Evolutionary conservation across 2,329 filamentous ascomycete genomes (phyloP), one percentile per base, ranked within the genome.

Genomic region (Claviceps maximensis): DNA sequence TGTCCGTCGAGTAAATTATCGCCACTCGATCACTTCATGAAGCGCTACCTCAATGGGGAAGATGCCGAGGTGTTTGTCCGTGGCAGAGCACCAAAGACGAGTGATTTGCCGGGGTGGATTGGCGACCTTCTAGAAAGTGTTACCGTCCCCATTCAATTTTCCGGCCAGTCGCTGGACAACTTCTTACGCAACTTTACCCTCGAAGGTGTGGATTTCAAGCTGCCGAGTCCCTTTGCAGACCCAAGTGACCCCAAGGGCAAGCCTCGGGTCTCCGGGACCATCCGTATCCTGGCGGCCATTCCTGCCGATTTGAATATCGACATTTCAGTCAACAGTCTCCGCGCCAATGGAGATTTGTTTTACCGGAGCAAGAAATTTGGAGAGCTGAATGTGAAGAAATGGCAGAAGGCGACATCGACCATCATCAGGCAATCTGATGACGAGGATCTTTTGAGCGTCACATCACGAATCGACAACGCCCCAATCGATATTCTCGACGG

Each of bases 131-230:
- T 97, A 40, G 82, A 83, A 47, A 89, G 86, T 59, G 79, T 97
- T 51, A 90, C 84, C 0, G 76, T 97, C 0, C 89, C 90, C 3
- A 73, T 97, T 7, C 86, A 89, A 6, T 86, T 97, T 57, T 87
- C 89, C 0, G 89, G 89, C 5, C 81, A 83, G 54, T 83, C 83
- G 0, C 84, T 96, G 61, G 89, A 89, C 58, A 83, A 86, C 58
- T 71, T 95, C 17, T 86, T 98, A 64, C 85, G 84, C 59, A 91
- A 93, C 60, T 96, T 97, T 64, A 86, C 89, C 23, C 72, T 97
- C 58, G 81, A 83, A 2, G 80, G 96, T 63, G 88, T 94, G 42
- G 82, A 94, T 61, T 95, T 98, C 66, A 81, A 80, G 49, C 72
- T 98, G 47, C 93, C 93, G 0, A 82, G 89, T 61, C 86, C 87